phyloP scores from a whole-genome alignment of 2,329 filamentous ascomycete species.

The Geosmithia flava region DNA sequence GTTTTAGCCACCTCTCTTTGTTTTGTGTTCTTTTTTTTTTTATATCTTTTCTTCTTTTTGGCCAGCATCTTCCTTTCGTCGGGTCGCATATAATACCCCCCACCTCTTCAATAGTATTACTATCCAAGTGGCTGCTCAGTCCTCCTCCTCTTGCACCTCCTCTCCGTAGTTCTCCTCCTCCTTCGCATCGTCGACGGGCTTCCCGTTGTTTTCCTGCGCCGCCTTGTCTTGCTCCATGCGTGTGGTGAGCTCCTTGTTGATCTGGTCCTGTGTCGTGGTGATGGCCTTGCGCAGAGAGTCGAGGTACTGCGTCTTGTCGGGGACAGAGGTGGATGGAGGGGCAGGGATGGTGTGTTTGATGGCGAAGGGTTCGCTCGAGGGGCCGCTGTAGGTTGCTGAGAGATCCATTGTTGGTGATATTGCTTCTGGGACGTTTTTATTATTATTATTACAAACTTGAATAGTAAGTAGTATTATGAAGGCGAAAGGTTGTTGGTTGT shows the following conservation, averaged over 20 bases:
- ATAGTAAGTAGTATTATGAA: too few relatives aligned
- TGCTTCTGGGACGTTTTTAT: too few relatives aligned
- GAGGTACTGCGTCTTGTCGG: constrained; percentile 48
- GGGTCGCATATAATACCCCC: background rate
- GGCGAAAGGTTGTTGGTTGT: too few relatives aligned
- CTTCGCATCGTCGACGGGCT: constrained; percentile 35
- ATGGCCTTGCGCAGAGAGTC: constrained; percentile 43
- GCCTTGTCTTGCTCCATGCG: constrained; percentile 65
- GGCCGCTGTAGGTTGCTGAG: constrained; percentile 41
- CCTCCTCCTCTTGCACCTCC: constrained; percentile 56
- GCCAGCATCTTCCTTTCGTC: background rate
- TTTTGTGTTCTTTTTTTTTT: background rate
- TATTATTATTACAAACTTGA: too few relatives aligned
- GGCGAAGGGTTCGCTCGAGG: constrained; percentile 33
- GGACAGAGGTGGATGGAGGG: constrained; percentile 19
- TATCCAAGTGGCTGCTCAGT: constrained; percentile 8
- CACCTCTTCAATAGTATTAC: background rate
- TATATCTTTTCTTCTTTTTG: background rate
- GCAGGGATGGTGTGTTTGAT: constrained; percentile 22
- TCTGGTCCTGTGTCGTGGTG: constrained; percentile 44
- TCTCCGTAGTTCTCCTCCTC: constrained; percentile 79
- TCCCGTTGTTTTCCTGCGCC: constrained; percentile 14
- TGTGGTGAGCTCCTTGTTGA: constrained; percentile 60
- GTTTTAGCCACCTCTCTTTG: constrained; percentile 10
- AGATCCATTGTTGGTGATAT: constrained; percentile 14